Conservation (phyloP, 257 asterid genomes). For the Solanum bukasovii region DNA sequence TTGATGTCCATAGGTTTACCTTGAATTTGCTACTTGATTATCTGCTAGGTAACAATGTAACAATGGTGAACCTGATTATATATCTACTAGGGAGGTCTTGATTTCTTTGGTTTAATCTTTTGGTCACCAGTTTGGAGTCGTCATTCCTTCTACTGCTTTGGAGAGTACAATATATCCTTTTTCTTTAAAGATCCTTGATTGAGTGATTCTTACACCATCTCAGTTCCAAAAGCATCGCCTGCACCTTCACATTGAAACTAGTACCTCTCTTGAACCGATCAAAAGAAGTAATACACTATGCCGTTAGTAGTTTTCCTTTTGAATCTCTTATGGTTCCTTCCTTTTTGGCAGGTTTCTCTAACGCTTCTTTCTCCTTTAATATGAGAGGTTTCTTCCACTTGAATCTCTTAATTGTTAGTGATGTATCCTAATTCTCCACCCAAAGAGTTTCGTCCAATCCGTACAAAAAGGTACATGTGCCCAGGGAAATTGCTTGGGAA, state of each 20-base stretch:
- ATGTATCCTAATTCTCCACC: neutral
- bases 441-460: neutral
- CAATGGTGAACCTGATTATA: neutral
- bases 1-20: neutral
- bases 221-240: neutral
- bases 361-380: neutral
- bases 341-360: neutral
- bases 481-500: neutral
- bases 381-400: neutral
- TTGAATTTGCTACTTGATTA: neutral
- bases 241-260: neutral
- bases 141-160: neutral
- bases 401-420: neutral
- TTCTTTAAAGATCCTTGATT: neutral
- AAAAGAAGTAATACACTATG: neutral
- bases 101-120: neutral
- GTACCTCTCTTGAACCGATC: neutral
- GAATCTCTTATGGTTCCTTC: neutral
- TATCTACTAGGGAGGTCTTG: neutral
- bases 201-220: neutral
- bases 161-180: neutral
- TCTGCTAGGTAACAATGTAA: neutral
- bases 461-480: neutral
- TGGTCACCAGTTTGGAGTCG: neutral
- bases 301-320: neutral